Base-by-base conservation (phyloP, 1,284 basidiomycete species). In the Hypsizygus ulmarius region DNA sequence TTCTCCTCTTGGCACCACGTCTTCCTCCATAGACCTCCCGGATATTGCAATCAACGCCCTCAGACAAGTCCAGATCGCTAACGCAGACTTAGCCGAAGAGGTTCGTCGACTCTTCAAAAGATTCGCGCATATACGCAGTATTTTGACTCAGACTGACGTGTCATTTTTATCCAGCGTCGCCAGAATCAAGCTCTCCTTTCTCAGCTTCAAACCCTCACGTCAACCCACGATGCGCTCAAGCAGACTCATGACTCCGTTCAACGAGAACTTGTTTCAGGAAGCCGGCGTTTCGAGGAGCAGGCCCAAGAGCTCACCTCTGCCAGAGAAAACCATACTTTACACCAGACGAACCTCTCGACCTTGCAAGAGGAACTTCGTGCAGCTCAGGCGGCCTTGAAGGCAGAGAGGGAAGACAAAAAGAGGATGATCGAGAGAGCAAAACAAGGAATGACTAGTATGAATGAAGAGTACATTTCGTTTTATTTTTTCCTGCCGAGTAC, bases 401-500 rank as follows among this genome's bases (percentile, higher is more conserved):
- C 10, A 2, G 37, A 44, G 28, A 35, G 38, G 45, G 45, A 51
- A 33, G 34, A 37, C n/a, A 30, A n/a, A 12, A 53, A 37, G 39
- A 37, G 10, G 21, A 53, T 30, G 33, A n/a, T 51, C 0, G 45
- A 28, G 5, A 15, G 27, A 9, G 52, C 55, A 1, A 59, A 50
- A 44, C 45, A 43, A 27, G 49, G 47, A 2, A 43, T 64, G 12
- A 30, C 29, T 11, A 52, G 57, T 14, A 28, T 64, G 18, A 45
- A 50, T 9, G 47, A 52, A 39, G 57, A 45, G 60, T 59, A 29
- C 19, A 44, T 50, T 37, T 16, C 4, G 1, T 33, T 38, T 19
- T 3, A 21, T 46, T 36, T 35, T 14, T 25, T 2, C n/a, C 34
- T 38, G 28, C 15, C n/a, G 35, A 28, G 42, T 16, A 14, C 5